Evolutionary conservation across 768 basidiomycete species (phyloP).

Genomic region (Kwoniella mangroviensis): DNA sequence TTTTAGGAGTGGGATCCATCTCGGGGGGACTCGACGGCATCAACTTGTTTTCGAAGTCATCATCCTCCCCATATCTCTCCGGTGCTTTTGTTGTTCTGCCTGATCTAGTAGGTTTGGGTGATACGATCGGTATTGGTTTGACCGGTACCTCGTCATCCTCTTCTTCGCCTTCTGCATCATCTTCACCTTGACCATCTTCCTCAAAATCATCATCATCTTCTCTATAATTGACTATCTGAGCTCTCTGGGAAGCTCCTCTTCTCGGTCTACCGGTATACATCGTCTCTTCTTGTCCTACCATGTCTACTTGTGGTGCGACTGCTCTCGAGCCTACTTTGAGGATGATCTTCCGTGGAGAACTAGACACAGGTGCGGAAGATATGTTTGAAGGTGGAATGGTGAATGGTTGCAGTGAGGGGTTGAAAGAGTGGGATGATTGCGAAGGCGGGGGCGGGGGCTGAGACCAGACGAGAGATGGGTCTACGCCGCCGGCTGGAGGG

Average conservation of each 20-base stretch:
- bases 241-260: conserved; percentile 23
- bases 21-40: conserved; percentile 21
- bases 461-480: conserved; percentile 8
- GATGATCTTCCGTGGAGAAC: conserved; percentile 3
- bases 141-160: conserved; percentile 25
- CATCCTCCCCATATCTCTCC: conserved; percentile 9
- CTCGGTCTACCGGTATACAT: conserved; percentile 16
- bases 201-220: conserved; percentile 29
- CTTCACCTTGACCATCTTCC: conserved; percentile 21
- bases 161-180: conserved; percentile 20
- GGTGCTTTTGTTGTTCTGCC: conserved; percentile 14
- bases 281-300: conserved; percentile 6
- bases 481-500: conserved; percentile 4
- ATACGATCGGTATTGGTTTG: background rate
- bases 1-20: background rate
- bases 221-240: conserved; percentile 15
- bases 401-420: background rate
- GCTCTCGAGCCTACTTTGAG: background rate
- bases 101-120: conserved; percentile 7
- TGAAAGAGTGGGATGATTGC: background rate
- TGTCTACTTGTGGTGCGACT: background rate
- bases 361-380: background rate
- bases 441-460: background rate
- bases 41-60: conserved; percentile 30
- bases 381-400: background rate